Conservation (phyloP, 176 grass and related monocot species). For the Bromus sterilis region DNA sequence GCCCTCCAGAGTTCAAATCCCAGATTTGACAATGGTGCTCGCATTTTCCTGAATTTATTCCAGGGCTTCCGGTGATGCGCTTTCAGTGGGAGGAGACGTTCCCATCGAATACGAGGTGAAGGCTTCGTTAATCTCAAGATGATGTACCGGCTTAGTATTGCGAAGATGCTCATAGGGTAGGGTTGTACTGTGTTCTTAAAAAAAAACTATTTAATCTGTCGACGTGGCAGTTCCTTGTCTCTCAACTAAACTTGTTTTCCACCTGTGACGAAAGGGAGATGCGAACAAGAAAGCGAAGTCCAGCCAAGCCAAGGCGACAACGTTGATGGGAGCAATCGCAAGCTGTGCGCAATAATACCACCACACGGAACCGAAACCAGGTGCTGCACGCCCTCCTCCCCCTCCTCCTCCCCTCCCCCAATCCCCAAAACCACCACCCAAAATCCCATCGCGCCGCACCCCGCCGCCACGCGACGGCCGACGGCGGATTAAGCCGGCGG, state of each 20-base stretch:
- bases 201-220: too few relatives aligned
- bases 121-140: too few relatives aligned
- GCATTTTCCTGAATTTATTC: too few relatives aligned
- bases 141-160: too few relatives aligned
- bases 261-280: conserved; percentile 2
- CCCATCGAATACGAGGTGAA: too few relatives aligned
- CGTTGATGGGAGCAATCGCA: background rate
- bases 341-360: conserved; percentile 27
- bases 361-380: background rate
- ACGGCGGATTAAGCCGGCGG: too few relatives aligned
- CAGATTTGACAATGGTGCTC: too few relatives aligned
- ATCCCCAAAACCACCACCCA: background rate
- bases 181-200: too few relatives aligned
- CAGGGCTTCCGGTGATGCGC: too few relatives aligned
- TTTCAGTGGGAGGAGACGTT: too few relatives aligned
- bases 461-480: background rate
- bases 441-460: background rate
- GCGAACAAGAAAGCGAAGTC: background rate
- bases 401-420: background rate
- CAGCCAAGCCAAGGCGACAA: background rate
- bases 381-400: background rate
- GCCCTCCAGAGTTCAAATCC: too few relatives aligned
- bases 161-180: too few relatives aligned
- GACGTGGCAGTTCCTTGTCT: background rate
- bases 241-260: background rate